phyloP scores from a whole-genome alignment of 208 protist species.

The Trypanosomatidae sp. region DNA sequence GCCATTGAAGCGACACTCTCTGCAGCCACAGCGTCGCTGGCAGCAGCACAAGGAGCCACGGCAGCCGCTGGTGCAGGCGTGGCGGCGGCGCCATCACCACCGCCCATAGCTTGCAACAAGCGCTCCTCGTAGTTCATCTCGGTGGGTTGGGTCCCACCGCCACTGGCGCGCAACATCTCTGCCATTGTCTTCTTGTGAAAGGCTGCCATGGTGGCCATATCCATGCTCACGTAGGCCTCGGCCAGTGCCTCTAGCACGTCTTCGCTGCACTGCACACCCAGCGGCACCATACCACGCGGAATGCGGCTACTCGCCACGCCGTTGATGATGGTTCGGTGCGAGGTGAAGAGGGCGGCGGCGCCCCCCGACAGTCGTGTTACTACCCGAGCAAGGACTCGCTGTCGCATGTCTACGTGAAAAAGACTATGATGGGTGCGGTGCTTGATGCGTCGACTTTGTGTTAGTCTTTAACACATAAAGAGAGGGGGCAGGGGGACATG shows the following conservation, averaged over 20 bases:
- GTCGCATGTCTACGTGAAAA: conserved; percentile 3
- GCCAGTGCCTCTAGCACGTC: conserved; percentile 60
- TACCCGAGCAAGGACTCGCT: background rate
- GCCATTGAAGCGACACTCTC: conserved; percentile 14
- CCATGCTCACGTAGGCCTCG: conserved; percentile 71
- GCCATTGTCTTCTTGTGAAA: conserved; percentile 65
- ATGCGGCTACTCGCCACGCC: conserved; percentile 40
- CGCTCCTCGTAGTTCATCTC: conserved; percentile 61
- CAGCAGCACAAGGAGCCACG: background rate
- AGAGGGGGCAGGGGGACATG: background rate
- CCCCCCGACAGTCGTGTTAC: background rate
- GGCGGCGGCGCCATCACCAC: conserved; percentile 24
- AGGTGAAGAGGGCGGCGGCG: background rate
- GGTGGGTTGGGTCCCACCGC: background rate
- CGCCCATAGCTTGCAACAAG: conserved; percentile 60
- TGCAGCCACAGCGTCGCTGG: conserved; percentile 9
- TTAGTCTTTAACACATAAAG: background rate
- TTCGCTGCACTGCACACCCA: conserved; percentile 45
- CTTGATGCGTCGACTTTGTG: background rate
- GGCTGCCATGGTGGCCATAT: conserved; percentile 40
- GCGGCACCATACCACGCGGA: conserved; percentile 46
- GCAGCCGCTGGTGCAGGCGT: conserved; percentile 1
- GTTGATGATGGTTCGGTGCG: conserved; percentile 26
- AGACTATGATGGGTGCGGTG: background rate
- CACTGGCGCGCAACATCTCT: conserved; percentile 45